Base-by-base conservation (phyloP, 169 alveolate genomes). In the Plasmodium coatneyi region DNA sequence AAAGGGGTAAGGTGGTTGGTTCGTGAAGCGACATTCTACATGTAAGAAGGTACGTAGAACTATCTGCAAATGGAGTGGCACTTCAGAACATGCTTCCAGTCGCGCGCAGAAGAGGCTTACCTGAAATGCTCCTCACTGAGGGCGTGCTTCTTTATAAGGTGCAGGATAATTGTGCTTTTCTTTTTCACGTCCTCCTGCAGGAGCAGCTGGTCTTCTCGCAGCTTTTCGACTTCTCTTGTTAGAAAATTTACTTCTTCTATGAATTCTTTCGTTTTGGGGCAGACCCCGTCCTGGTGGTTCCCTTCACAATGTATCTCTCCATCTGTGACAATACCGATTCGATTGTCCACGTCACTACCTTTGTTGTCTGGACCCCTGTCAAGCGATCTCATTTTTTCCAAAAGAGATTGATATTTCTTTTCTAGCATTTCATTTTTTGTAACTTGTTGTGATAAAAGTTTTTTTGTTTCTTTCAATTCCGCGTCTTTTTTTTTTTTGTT, bases 141-240 rank as follows among this genome's bases (percentile, higher is more conserved):
- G 30, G 92, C 84, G 7, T 84, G 83, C 28, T 41, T 54, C 60
- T 84, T 72, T 28, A 84, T 84, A 39, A 84, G 76, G 41, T 72
- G 84, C 2, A 78, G 49, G 32, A 84, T 84, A 5, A 84, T 84
- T 22, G 52, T 28, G 12, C 84, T 84, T n/a, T 84, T 84, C 22
- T 43, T 84, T 16, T 84, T 84, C 22, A 84, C 83, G 22, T 66
- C 92, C 79, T 84, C 79, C 56, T 84, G 83, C 34, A 84, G 54
- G 7, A 84, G 30, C 3, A 41, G 28, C 43, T 84, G 84, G 36
- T 84, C 92, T 16, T 84, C 92, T 71, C 49, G 30, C 32, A 84
- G 49, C 25, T n/a, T 84, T 19, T 84, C 83, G 7, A 84, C 56
- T 46, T 84, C 92, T 43, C 78, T 25, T 9, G 84, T 14, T 19